phyloP scores from a whole-genome alignment of 495 filamentous ascomycete species.

The Aspergillus diversus region DNA sequence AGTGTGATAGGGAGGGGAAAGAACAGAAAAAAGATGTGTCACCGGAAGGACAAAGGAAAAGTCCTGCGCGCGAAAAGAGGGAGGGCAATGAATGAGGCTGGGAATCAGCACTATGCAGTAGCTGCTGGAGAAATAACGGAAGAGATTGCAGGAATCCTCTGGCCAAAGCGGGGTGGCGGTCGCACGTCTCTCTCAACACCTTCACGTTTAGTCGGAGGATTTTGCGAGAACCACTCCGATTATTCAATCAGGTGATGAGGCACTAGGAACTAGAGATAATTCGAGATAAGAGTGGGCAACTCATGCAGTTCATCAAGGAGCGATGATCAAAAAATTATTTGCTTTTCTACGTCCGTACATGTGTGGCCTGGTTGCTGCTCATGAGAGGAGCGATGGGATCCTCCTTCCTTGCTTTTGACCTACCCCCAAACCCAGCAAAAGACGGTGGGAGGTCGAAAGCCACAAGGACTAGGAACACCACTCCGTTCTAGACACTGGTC shows the following conservation, averaged over 20 bases:
- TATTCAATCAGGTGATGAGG: slow-evolving; percentile 2
- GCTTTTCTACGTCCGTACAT: not conserved
- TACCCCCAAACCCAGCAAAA: not conserved
- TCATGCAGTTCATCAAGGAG: not conserved
- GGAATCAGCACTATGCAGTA: slow-evolving; percentile 14
- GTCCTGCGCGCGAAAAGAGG: slow-evolving; percentile 14
- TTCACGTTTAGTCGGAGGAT: slow-evolving; percentile 12
- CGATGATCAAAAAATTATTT: not conserved
- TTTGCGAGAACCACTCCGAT: slow-evolving; percentile 9
- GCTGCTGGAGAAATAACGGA: not conserved
- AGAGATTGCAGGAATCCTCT: slow-evolving; percentile 1
- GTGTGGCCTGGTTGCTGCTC: not conserved
- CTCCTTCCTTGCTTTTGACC: slow-evolving; percentile 4
- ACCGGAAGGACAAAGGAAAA: slow-evolving; percentile 15
- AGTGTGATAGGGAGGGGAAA: slow-evolving; percentile 25
- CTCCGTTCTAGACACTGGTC: not conserved
- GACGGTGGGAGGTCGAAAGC: slow-evolving; percentile 1
- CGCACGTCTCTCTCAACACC: not conserved
- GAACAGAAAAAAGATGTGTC: slow-evolving; percentile 15
- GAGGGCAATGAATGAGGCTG: slow-evolving; percentile 19
- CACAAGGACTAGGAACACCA: not conserved
- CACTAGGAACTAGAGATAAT: not conserved
- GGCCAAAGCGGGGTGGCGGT: slow-evolving; percentile 27
- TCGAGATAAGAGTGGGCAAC: not conserved
- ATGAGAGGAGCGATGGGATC: slow-evolving; percentile 18